Conservation (phyloP, 148 eudicot genomes). For the Vaccinium vitisidaea region DNA sequence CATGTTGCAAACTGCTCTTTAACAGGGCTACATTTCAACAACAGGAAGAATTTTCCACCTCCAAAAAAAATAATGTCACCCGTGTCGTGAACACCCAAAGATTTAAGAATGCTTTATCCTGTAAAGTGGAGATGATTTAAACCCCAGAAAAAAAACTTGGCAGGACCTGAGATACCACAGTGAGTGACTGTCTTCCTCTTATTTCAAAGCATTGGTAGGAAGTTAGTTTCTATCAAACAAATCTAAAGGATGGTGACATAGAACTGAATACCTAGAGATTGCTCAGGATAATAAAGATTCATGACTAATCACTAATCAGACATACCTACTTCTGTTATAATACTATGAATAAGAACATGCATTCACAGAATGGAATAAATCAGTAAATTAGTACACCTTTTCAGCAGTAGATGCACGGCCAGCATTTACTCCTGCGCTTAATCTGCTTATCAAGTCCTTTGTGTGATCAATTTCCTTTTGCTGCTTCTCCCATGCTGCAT, state of each 20-base stretch:
- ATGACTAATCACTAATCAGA: not conserved
- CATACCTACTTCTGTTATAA: not conserved
- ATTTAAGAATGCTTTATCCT: not conserved
- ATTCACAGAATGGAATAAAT: not conserved
- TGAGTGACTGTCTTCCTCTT: not conserved
- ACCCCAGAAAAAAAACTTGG: not conserved
- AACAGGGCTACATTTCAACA: not conserved
- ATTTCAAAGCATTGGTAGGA: not conserved
- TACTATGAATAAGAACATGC: not conserved
- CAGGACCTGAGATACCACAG: not conserved
- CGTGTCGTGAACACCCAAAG: not conserved
- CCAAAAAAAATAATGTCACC: not conserved
- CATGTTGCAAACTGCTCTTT: not conserved
- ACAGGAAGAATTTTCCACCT: not conserved
- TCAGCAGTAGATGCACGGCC: conserved; percentile 93
- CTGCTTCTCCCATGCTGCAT: conserved; percentile 94
- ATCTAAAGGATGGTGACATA: not conserved
- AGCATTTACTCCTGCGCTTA: conserved; percentile 74
- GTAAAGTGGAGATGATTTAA: not conserved
- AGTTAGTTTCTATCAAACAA: not conserved
- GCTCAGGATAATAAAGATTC: not conserved
- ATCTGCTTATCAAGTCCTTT: conserved; percentile 65
- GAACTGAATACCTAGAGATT: not conserved
- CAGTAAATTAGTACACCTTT: conserved; percentile 49
- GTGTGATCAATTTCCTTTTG: conserved; percentile 94